Conservation (phyloP, 192 early-diverging fungal species). For the Backusella circina region DNA sequence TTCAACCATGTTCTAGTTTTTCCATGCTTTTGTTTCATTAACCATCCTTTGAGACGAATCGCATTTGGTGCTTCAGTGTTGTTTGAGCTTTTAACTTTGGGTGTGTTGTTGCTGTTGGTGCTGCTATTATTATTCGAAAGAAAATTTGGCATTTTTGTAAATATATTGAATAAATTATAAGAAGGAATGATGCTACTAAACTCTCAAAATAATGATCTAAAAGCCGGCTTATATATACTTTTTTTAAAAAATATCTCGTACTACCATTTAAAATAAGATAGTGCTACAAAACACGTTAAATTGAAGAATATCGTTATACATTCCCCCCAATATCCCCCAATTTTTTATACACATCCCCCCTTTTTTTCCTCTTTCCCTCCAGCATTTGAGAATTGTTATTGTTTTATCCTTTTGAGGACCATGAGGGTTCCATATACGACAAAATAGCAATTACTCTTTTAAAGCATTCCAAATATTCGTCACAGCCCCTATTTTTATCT, state of each 20-base stretch:
- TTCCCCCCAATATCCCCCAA: not conserved
- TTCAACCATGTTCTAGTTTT: constrained; percentile 7
- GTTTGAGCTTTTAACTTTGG: not conserved
- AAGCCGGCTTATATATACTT: not conserved
- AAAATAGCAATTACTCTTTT: not conserved
- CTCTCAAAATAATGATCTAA: not conserved
- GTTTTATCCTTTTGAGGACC: not conserved
- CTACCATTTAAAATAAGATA: not conserved
- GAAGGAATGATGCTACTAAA: not conserved
- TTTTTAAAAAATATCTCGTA: not conserved
- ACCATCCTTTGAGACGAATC: constrained; percentile 12
- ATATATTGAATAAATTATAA: not conserved
- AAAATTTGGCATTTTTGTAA: not conserved
- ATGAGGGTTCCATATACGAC: not conserved
- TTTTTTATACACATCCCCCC: not conserved
- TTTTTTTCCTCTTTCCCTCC: not conserved
- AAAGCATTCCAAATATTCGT: not conserved
- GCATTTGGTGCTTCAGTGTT: not conserved
- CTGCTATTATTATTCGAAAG: not conserved
- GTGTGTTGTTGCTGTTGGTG: not conserved
- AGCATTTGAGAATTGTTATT: not conserved
- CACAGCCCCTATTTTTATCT: not conserved
- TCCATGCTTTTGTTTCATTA: constrained; percentile 28
- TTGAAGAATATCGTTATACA: not conserved
- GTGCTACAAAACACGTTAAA: not conserved